Evolutionary conservation across 352 stramenopile species (phyloP), one percentile per base, ranked within the genome.

Genomic region (Pythium sp.): DNA sequence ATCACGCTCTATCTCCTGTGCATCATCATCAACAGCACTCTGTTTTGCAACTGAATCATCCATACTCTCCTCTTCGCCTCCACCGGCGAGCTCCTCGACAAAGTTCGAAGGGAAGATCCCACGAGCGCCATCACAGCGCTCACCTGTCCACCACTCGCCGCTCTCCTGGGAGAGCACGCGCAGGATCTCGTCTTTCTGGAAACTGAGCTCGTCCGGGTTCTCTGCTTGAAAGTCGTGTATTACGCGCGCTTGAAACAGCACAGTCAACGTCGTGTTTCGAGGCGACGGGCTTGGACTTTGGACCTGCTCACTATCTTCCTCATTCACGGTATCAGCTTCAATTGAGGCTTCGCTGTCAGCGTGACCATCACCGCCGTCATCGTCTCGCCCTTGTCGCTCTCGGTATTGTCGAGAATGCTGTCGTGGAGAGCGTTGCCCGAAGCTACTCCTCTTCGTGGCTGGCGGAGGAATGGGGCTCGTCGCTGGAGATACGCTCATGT

Each of bases 31-130:
- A 18, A 5, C 8, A 15, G 12, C 24, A 15, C 58, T 63, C 18
- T 22, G 43, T 22, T 64, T 14, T 8, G 22, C 18, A 20, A 41
- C 26, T 3, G 36, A 18, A 15, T 41, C 53, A 34, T 24, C 47
- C 22, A n/a, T 46, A n/a, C 47, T 12, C 34, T 28, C 36, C 24
- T 20, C 30, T 11, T 43, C 49, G 8, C 9, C 22, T 4, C 28
- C 46, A 7, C 20, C 22, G 9, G 9, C n/a, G 12, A 65, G 43
- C 8, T 51, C 51, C 38, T 79, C 68, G 2, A 91, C 79, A 56
- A 79, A 91, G 32, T 63, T 81, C 32, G 75, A 70, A 8, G 84
- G 80, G 62, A 91, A 90, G 61, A 91, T 82, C 34, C 84, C 84
- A 2, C 80, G 71, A 20, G 72, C 77, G 26, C 82, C 84, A 60